phyloP scores from a whole-genome alignment of 177 flowering plant species.

The Telopea speciosissima region DNA sequence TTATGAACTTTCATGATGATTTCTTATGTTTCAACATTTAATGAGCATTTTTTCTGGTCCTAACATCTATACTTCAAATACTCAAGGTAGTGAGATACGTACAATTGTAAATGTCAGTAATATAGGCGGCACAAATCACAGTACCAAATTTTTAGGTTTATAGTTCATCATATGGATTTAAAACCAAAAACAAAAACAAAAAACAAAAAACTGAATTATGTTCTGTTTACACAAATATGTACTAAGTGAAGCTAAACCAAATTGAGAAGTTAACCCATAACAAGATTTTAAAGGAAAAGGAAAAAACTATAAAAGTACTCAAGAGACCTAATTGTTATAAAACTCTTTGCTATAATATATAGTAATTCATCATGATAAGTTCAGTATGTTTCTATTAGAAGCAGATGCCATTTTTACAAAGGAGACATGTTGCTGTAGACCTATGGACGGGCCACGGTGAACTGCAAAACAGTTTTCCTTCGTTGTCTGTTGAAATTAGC shows the following conservation, averaged over 20 bases:
- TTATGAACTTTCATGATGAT: not conserved
- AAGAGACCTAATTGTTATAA: not conserved
- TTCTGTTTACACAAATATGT: not conserved
- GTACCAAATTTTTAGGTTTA: not conserved
- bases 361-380: not conserved
- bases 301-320: not conserved
- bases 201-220: too few relatives aligned
- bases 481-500: too few relatives aligned
- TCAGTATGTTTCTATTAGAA: too few relatives aligned
- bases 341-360: not conserved
- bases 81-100: too few relatives aligned
- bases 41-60: not conserved
- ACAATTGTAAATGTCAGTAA: not conserved
- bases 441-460: too few relatives aligned
- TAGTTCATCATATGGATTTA: too few relatives aligned
- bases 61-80: too few relatives aligned
- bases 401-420: too few relatives aligned
- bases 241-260: not conserved
- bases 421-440: too few relatives aligned
- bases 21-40: not conserved
- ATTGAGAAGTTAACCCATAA: not conserved
- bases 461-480: too few relatives aligned
- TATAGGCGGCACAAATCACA: not conserved
- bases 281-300: not conserved
- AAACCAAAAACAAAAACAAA: too few relatives aligned